Evolutionary conservation across 768 basidiomycete genomes (phyloP), one percentile per base, ranked within the genome.

Genomic region (Lyophyllum atratum): DNA sequence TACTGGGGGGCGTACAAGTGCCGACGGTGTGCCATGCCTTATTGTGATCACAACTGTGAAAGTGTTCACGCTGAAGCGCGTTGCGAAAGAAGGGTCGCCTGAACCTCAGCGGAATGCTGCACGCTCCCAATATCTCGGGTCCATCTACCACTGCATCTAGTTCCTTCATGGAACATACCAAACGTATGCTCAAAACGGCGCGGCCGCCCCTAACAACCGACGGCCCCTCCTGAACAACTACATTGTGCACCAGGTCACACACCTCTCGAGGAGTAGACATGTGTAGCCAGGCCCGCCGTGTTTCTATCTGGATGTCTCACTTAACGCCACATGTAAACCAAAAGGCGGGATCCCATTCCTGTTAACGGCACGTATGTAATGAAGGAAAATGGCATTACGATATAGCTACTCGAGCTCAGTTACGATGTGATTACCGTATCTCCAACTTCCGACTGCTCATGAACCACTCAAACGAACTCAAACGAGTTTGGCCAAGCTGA

Each of bases 1-100:
- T 93, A 90, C 69, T 89, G 84, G 82, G 92, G 90, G 6, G 76
- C 77, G 4, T 94, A 95, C 67, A 86, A 82, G 54, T 95, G 93
- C 74, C 82, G 80, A 58, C 83, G 82, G 62, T 94, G 93, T 71
- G 84, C 85, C 0, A 78, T 92, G 78, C 76, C 86, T 1, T 93
- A 86, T 61, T 94, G 93, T 61, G 86, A 87, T 68, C 72, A 78
- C 40, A 85, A 84, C 54, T 95, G 93, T 64, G 83, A 87, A 65
- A 74, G 75, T 19, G 83, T 90, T 3, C 93, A 95, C 62, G 76
- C 80, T 25, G 93, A 94, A 71, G 92, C 89, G 22, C 80, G 90
- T 31, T 94, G 93, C 68, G 92, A 94, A 65, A 76, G 85, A 56
- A 77, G 91, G 33, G 83, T 89, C 22, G 68, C 87, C 19, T 92